Base-by-base conservation (phyloP, 2,329 filamentous ascomycete species). In the Fusarium sp. region DNA sequence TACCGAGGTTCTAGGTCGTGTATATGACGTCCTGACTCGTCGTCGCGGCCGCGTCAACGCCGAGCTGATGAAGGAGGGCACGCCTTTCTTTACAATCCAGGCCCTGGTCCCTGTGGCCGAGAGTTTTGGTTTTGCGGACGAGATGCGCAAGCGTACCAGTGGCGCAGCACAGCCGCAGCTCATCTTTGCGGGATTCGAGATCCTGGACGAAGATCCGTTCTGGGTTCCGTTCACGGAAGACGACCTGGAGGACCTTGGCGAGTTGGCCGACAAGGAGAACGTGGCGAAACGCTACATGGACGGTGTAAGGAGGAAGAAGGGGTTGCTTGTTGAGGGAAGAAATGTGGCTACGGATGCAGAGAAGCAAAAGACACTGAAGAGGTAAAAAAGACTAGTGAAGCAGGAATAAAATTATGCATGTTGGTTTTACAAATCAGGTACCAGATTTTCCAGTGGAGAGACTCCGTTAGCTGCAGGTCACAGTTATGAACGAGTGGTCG, bases 171-270 rank as follows among this genome's bases (percentile, higher is more conserved):
- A 93, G 75, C 96, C 96, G 51, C 96, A 98, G 84, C 86, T 99
- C 39, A 91, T 97, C 65, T 99, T 98, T 78, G 89, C 93, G 10
- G 96, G 96, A 1, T 99, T 94, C 77, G 93, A 98, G 80, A 88
- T 97, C 73, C 84, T 98, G 4, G 94, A 98, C 78, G 91, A 98
- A 81, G 96, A 99, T 83, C 96, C 96, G 0, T 97, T 97, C 83
- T 99, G 96, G 96, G 94, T 97, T 48, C 96, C 96, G 2, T 94
- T 93, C 70, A 98, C 95, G 0, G 96, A 98, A 77, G 96, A 98
- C 78, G 93, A 99, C 77, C 81, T 99, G 53, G 96, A 99, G 84
- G 96, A 99, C 83, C 82, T 99, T 65, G 96, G 96, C 26, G 95
- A 98, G 84, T 84, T 95, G 78, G 96, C 93, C 6, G 96, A 99